Percentiles rank a stretch among this genome's conserved stretches.
Conservation (phyloP, 2,329 filamentous ascomycete genomes). For the Coniochaeta ligniaria region DNA sequence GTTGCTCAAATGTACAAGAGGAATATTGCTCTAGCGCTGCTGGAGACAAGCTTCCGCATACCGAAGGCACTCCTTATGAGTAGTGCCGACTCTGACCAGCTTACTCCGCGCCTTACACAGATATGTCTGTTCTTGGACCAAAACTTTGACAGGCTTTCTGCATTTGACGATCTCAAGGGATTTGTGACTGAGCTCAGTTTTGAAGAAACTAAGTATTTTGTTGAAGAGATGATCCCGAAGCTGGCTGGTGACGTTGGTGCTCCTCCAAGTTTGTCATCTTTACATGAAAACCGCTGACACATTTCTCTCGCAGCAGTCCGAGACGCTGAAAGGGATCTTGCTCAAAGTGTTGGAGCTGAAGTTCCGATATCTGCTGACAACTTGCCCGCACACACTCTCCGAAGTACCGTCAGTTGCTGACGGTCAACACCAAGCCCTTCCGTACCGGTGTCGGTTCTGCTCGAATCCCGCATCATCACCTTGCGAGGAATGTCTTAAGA, state of each 20-base stretch:
- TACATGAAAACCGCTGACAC: constrained; percentile 1
- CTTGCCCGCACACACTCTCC: constrained; percentile 25
- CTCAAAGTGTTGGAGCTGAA: constrained; percentile 30
- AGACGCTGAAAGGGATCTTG: constrained; percentile 10
- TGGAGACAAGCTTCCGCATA: constrained; percentile 22
- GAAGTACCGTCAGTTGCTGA: constrained; percentile 13
- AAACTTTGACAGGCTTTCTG: constrained; percentile 20
- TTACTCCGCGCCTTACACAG: constrained; percentile 21
- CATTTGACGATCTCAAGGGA: constrained; percentile 38
- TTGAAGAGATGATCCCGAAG: constrained; percentile 25
- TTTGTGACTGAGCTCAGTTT: constrained; percentile 34
- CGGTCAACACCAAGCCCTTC: constrained; percentile 10
- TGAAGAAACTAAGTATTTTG: constrained; percentile 30
- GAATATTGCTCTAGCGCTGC: constrained; percentile 22
- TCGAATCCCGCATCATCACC: constrained; percentile 9
- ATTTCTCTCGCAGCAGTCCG: constrained; percentile 6
- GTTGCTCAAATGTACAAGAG: constrained; percentile 24
- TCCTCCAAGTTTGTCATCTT: not conserved
- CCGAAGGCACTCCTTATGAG: constrained; percentile 12
- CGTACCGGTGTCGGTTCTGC: constrained; percentile 15
- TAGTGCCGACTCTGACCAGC: constrained; percentile 1
- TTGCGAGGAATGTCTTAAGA: constrained; percentile 13
- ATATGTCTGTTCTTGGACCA: constrained; percentile 24
- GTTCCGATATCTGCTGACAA: constrained; percentile 35
- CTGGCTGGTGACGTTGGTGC: constrained; percentile 23